Base-by-base conservation (phyloP, 31 red algal species). In the Odonthalia washingtoniensis region DNA sequence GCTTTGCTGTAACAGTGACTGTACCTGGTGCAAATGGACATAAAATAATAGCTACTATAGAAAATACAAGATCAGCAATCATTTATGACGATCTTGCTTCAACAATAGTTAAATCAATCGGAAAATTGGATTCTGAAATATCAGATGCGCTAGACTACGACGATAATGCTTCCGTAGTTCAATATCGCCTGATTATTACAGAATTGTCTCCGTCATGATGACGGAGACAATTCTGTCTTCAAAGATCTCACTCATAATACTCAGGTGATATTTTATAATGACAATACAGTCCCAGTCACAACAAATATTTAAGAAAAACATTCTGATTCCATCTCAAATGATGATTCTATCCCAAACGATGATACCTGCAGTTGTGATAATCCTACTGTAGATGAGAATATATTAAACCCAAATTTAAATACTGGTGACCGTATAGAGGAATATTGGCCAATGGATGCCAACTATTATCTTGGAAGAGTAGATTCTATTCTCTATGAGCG, bases 11-110 rank as follows among this genome's bases (percentile, higher is more conserved):
- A 14, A 57, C 49, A 57, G 49, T 70, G 34, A 37, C 31, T 34
- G 34, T 70, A 34, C 66, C 66, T 27, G 66, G 28, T 34, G 34
- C 16, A 6, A 70, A 12, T 37, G 66, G 66, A 6, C 66, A 37
- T 21, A 70, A 70, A 27, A 70, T 70, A 34, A 9, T 12, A 21
- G 66, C 66, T 34, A 27, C 66, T 28, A 27, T 37, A 34, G 66
- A 70, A 70, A 6, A 70, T 32, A 32, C 31, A 21, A 9, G 9
- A 27, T 27, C 9, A 21, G 66, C 66, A 6, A 70, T 70, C 34
- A 12, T 70, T 70, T 9, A 70, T 70, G 66, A 70, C n/a, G 31
- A 70, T 12, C 31, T 70, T 28, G 66, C n/a, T n/a, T n/a, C n/a
- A n/a, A n/a, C n/a, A n/a, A n/a, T n/a, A n/a, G n/a, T n/a, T n/a